Conservation (phyloP, 805 yeast species). For the Saturnispora quitensis region DNA sequence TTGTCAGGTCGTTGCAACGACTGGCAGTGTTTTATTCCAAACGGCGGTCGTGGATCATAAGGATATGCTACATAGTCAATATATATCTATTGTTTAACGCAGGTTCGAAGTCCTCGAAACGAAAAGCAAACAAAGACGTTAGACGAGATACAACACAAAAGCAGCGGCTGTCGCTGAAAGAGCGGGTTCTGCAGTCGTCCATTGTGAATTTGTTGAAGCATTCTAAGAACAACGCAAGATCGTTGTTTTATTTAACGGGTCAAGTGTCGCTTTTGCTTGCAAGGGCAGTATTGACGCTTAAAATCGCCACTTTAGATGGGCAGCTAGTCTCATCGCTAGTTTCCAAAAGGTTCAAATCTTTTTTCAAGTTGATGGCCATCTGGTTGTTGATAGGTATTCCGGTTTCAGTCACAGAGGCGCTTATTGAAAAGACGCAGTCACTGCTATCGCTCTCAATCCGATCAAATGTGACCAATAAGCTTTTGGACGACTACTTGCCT, state of each 20-base stretch:
- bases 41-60: constrained; percentile 17
- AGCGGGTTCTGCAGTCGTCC: neutral
- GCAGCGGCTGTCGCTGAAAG: neutral
- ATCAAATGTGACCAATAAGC: constrained; percentile 49
- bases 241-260: constrained; percentile 18
- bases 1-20: constrained; percentile 6
- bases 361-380: constrained; percentile 49
- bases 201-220: neutral
- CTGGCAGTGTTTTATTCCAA: constrained; percentile 15
- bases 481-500: constrained; percentile 67
- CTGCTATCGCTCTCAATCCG: constrained; percentile 53
- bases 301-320: constrained; percentile 84
- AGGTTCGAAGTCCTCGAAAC: constrained; percentile 13
- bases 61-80: constrained; percentile 18
- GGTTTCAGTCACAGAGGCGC: constrained; percentile 68
- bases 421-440: constrained; percentile 52
- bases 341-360: constrained; percentile 54
- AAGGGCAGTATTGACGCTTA: constrained; percentile 67
- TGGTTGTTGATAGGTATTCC: constrained; percentile 89
- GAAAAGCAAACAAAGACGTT: neutral
- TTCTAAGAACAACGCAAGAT: constrained; percentile 15
- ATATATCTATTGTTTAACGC: constrained; percentile 23
- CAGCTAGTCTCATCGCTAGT: constrained; percentile 73
- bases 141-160: neutral
- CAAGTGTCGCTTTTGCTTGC: constrained; percentile 54